Evolutionary conservation across 148 eudicot genomes (phyloP).

Genomic region (Limonium bicolor): DNA sequence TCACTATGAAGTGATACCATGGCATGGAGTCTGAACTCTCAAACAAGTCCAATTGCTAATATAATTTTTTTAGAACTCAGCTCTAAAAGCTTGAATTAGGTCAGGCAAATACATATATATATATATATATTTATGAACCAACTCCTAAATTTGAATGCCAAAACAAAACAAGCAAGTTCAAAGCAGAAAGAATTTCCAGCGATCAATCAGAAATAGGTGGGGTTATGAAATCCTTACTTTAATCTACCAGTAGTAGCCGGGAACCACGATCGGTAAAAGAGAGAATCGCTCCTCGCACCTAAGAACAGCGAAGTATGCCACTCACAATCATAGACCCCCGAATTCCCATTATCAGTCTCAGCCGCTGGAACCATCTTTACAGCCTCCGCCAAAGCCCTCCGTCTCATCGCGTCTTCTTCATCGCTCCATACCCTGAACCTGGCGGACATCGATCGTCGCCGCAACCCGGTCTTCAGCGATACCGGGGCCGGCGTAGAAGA

Average conservation of each 20-base stretch:
- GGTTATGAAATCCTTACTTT: slow-evolving; percentile 15
- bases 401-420: slow-evolving; percentile 64
- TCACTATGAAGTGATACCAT: too few species aligned
- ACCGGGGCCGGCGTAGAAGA: slow-evolving; percentile 7
- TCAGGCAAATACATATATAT: too few species aligned
- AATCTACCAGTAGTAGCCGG: slow-evolving; percentile 26
- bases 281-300: slow-evolving; percentile 33
- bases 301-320: slow-evolving; percentile 28
- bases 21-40: too few species aligned
- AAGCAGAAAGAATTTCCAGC: too few species aligned
- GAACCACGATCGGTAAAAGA: slow-evolving; percentile 60
- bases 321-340: slow-evolving; percentile 7
- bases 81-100: too few species aligned
- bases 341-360: slow-evolving; percentile 11
- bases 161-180: too few species aligned
- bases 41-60: too few species aligned
- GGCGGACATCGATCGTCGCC: slow-evolving; percentile 10
- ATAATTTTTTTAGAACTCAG: too few species aligned
- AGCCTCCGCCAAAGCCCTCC: slow-evolving; percentile 65
- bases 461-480: slow-evolving; percentile 10
- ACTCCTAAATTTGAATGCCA: too few species aligned
- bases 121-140: too few species aligned
- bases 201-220: background rate
- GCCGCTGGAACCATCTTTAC: slow-evolving; percentile 21
- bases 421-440: slow-evolving; percentile 26